phyloP scores from a whole-genome alignment of 2,329 filamentous ascomycete genomes.

The Fusarium compactum region DNA sequence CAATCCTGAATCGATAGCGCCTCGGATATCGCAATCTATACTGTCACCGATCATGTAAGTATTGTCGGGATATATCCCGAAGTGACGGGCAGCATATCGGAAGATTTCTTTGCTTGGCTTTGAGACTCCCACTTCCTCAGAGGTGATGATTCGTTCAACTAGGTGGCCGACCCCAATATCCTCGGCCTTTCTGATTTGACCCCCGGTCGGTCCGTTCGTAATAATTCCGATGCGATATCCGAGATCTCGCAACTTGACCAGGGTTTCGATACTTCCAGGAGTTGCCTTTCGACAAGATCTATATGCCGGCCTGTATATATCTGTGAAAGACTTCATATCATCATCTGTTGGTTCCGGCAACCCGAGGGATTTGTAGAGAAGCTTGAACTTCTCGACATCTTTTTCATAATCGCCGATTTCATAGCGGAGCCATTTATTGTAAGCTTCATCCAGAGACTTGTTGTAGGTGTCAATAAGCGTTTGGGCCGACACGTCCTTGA shows the following conservation, averaged over 20 bases:
- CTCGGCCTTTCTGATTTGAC: conserved; percentile 8
- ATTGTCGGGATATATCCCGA: not conserved
- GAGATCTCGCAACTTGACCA: conserved; percentile 4
- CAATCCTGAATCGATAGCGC: not conserved
- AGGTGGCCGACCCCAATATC: conserved; percentile 12
- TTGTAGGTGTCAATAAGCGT: conserved; percentile 4
- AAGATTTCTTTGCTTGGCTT: conserved; percentile 19
- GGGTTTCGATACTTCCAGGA: conserved; percentile 7
- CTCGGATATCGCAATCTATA: not conserved
- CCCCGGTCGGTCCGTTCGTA: conserved; percentile 2
- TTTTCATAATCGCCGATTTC: not conserved
- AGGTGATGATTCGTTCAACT: conserved; percentile 13
- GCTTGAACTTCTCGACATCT: not conserved
- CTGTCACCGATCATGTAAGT: conserved; percentile 24
- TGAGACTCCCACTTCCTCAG: conserved; percentile 8
- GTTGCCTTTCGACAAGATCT: conserved; percentile 14
- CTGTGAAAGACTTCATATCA: conserved; percentile 6
- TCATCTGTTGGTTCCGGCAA: conserved; percentile 5
- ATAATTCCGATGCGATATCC: conserved; percentile 19
- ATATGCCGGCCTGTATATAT: conserved; percentile 14
- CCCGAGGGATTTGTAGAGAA: not conserved
- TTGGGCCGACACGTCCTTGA: not conserved
- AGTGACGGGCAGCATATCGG: not conserved
- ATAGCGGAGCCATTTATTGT: not conserved
- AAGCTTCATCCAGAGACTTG: not conserved